These are phyloP conservation scores for Chaetoscypha palmicola DNA, from an alignment of 2,329 filamentous ascomycete species.

Conservation along the genomic window DNA sequence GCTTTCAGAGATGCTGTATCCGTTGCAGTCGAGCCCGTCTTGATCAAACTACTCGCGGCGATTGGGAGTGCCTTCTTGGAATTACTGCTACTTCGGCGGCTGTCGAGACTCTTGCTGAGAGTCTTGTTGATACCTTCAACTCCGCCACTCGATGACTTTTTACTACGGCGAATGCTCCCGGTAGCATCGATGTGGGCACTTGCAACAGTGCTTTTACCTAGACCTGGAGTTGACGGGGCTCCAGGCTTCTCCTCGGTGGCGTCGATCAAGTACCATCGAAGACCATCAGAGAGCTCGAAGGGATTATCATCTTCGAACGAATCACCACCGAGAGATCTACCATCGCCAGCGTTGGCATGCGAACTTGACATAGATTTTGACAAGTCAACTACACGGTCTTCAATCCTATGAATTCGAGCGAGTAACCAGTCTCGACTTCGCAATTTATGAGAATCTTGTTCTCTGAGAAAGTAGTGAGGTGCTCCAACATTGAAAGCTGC, in stretches of 20 bases:
- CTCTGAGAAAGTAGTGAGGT: constrained; percentile 92
- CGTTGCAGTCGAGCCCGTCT: constrained; percentile 19
- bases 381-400: constrained; percentile 88
- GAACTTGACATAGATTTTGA: constrained; percentile 58
- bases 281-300: constrained; percentile 88
- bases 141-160: constrained; percentile 39
- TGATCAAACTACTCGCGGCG: constrained; percentile 16
- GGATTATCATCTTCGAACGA: constrained; percentile 86
- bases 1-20: constrained; percentile 23
- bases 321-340: constrained; percentile 38
- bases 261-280: constrained; percentile 95
- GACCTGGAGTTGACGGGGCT: constrained; percentile 83
- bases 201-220: constrained; percentile 87
- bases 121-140: constrained; percentile 71
- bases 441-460: constrained; percentile 82
- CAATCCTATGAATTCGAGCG: constrained; percentile 81
- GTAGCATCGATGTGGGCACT: constrained; percentile 81
- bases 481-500: constrained; percentile 97
- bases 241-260: constrained; percentile 87
- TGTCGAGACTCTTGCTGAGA: constrained; percentile 82
- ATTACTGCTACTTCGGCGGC: constrained; percentile 77
- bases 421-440: constrained; percentile 91
- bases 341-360: constrained; percentile 31
- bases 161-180: constrained; percentile 55
- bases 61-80: constrained; percentile 66